Evolutionary conservation across 805 yeast species (phyloP).

Genomic region (Clavispora santaluciae): DNA sequence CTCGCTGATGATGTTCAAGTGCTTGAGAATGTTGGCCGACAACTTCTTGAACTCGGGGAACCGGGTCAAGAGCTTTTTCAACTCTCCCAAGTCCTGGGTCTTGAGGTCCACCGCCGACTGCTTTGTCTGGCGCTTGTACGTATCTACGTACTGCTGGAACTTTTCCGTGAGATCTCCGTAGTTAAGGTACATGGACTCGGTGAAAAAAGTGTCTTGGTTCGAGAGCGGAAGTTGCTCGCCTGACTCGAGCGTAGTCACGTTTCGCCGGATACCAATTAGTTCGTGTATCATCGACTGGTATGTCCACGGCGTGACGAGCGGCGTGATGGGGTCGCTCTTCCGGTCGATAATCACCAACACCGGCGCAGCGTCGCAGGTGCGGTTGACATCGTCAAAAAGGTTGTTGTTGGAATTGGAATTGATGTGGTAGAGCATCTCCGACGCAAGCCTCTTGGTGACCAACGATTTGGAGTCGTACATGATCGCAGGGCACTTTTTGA

Average conservation of each 20-base stretch:
- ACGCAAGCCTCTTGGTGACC: constrained; percentile 59
- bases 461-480: constrained; percentile 72
- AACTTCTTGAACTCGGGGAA: constrained; percentile 91
- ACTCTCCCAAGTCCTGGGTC: constrained; percentile 68
- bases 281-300: constrained; percentile 98
- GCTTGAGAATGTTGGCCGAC: constrained; percentile 85
- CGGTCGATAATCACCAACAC: constrained; percentile 74
- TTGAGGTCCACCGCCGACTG: constrained; percentile 55
- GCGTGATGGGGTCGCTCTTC: constrained; percentile 87
- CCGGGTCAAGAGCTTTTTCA: constrained; percentile 85
- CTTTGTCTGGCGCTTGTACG: constrained; percentile 76
- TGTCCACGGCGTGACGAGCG: constrained; percentile 93
- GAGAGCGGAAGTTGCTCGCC: constrained; percentile 44
- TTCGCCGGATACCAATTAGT: constrained; percentile 73
- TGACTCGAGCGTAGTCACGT: constrained; percentile 65
- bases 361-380: constrained; percentile 63
- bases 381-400: constrained; percentile 61
- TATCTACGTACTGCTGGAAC: constrained; percentile 77
- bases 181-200: constrained; percentile 78
- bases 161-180: constrained; percentile 93
- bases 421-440: constrained; percentile 56
- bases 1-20: constrained; percentile 85
- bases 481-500: constrained; percentile 74
- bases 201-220: constrained; percentile 70
- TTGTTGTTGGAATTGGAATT: constrained; percentile 50